phyloP scores from a whole-genome alignment of 2,329 filamentous ascomycete species.

The Nigrospora oryzae region DNA sequence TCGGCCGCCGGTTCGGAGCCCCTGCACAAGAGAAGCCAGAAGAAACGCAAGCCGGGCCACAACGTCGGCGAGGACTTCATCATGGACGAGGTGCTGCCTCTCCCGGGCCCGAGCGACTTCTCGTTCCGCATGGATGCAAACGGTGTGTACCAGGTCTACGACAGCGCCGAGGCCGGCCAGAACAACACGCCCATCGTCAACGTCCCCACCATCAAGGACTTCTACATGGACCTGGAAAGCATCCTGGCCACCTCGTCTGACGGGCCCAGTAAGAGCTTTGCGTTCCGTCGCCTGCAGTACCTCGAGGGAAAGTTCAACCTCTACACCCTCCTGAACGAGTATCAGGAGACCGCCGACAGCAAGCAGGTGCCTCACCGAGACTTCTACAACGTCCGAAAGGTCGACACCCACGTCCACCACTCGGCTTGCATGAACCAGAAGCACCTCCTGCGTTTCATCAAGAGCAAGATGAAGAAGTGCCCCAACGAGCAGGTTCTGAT shows the following conservation, averaged over 20 bases:
- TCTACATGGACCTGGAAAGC: slow-evolving; percentile 87
- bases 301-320: slow-evolving; percentile 96
- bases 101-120: slow-evolving; percentile 64
- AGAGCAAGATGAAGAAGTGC: slow-evolving; percentile 99
- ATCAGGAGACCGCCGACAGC: slow-evolving; percentile 95
- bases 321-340: slow-evolving; percentile 88
- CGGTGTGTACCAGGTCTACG: slow-evolving; percentile 89
- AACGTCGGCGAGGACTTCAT: slow-evolving; percentile 91
- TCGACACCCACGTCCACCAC: slow-evolving; percentile 98
- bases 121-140: slow-evolving; percentile 71
- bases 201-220: slow-evolving; percentile 90
- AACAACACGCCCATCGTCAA: slow-evolving; percentile 63
- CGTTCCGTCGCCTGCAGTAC: slow-evolving; percentile 89
- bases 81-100: slow-evolving; percentile 65
- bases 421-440: slow-evolving; percentile 99
- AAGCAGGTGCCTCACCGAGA: slow-evolving; percentile 97
- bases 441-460: slow-evolving; percentile 95
- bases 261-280: slow-evolving; percentile 93
- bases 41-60: slow-evolving; percentile 74
- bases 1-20: slow-evolving; percentile 23
- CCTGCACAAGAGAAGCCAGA: slow-evolving; percentile 37
- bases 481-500: slow-evolving; percentile 90
- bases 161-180: slow-evolving; percentile 53
- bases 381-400: slow-evolving; percentile 98
- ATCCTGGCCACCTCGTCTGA: slow-evolving; percentile 88